phyloP scores from a whole-genome alignment of 805 yeast species.

The Yamadazyma akitaensis region DNA sequence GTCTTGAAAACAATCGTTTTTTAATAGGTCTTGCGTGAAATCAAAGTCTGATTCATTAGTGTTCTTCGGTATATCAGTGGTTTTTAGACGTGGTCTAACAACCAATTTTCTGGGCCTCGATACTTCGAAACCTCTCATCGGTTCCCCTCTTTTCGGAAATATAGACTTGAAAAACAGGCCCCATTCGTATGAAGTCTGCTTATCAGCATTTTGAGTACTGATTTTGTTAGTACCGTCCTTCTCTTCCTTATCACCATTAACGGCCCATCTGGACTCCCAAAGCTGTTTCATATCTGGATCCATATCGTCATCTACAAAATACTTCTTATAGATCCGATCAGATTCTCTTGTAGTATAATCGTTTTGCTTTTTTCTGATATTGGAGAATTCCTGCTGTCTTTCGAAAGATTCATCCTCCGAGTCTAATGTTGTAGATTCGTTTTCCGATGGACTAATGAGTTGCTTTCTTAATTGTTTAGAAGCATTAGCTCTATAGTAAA shows the following conservation, averaged over 20 bases:
- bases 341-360: conserved; percentile 63
- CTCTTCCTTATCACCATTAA: conserved; percentile 13
- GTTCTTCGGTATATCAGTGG: neutral
- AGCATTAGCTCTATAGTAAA: conserved; percentile 14
- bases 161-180: conserved; percentile 1
- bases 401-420: conserved; percentile 14
- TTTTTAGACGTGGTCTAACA: conserved; percentile 15
- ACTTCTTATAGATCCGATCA: conserved; percentile 47
- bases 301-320: conserved; percentile 36
- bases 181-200: neutral
- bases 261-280: conserved; percentile 44
- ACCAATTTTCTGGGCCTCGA: conserved; percentile 33
- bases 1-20: neutral
- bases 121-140: conserved; percentile 29
- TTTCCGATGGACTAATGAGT: neutral
- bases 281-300: conserved; percentile 51
- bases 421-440: neutral
- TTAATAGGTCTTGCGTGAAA: neutral
- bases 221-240: too few species aligned
- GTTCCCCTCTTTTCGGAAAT: neutral
- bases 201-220: neutral
- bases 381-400: conserved; percentile 17
- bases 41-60: too few species aligned
- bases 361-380: conserved; percentile 20
- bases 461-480: neutral